Conservation (phyloP, 1,284 basidiomycete genomes). For the Wallemia mellicola region DNA sequence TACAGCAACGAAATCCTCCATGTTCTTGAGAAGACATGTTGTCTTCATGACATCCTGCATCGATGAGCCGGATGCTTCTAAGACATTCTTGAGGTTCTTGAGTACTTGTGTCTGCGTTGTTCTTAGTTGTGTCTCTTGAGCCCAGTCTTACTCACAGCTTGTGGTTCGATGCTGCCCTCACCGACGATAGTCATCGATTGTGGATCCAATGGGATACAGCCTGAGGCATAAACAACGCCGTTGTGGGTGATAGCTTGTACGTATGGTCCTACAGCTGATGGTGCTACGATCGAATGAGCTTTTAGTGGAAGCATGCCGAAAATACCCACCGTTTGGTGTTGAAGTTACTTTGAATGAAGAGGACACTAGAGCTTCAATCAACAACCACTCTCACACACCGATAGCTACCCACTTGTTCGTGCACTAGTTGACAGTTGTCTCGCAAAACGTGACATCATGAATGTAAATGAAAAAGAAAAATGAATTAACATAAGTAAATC, state of each 20-base stretch:
- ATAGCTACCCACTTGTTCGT: neutral
- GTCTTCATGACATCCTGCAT: constrained; percentile 54
- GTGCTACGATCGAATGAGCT: too few species aligned
- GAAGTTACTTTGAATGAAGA: neutral
- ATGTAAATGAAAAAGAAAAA: neutral
- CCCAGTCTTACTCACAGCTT: constrained; percentile 23
- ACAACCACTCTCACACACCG: neutral
- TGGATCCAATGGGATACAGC: constrained; percentile 63
- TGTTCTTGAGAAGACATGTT: constrained; percentile 16
- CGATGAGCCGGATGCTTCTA: constrained; percentile 51
- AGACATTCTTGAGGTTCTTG: constrained; percentile 53
- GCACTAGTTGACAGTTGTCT: neutral
- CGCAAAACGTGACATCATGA: neutral
- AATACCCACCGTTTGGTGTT: neutral
- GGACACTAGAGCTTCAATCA: neutral
- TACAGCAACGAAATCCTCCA: neutral
- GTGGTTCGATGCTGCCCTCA: constrained; percentile 45
- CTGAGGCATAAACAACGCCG: constrained; percentile 62
- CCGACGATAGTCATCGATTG: constrained; percentile 41
- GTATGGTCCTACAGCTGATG: constrained; percentile 67
- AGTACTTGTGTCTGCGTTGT: constrained; percentile 34
- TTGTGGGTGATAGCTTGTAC: constrained; percentile 58
- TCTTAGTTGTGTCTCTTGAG: neutral
- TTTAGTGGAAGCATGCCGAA: neutral
- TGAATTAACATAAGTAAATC: neutral